Evolutionary conservation across 768 basidiomycete genomes (phyloP).

Genomic region (Russula sp.): DNA sequence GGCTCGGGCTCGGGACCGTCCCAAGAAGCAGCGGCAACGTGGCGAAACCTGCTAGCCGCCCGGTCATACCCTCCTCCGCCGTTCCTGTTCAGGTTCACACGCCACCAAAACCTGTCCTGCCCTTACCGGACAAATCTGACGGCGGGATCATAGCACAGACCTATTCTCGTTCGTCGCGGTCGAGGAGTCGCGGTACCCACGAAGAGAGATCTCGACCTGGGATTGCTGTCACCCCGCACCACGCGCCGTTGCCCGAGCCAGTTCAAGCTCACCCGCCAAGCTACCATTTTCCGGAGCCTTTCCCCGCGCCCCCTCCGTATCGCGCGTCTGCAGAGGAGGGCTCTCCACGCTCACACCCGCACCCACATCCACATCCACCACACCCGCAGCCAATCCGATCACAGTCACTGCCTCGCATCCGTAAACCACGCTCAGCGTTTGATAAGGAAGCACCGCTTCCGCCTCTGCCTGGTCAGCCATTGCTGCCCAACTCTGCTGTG

Average conservation of each 20-base stretch:
- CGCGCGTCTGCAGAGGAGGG: not conserved
- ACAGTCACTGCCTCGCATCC: not conserved
- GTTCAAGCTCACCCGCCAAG: not conserved
- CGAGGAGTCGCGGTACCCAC: not conserved
- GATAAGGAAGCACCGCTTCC: not conserved
- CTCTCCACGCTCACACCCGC: no score
- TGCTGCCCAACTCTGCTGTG: not conserved
- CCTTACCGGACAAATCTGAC: not conserved
- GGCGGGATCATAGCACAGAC: not conserved
- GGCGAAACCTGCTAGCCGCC: not conserved
- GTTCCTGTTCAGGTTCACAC: not conserved
- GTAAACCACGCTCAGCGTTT: not conserved
- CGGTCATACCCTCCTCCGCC: not conserved
- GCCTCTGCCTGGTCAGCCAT: not conserved
- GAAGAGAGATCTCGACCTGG: not conserved
- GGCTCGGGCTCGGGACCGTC: not conserved
- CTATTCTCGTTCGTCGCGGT: not conserved
- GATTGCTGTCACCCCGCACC: not conserved
- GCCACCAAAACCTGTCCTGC: not conserved
- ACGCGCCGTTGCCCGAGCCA: not conserved
- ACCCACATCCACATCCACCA: no score
- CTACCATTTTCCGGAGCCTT: not conserved
- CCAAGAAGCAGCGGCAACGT: not conserved
- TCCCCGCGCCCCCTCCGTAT: constrained; percentile 1
- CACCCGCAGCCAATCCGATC: not conserved